Percentiles rank a stretch among this genome's conserved stretches.
Conservation (phyloP, 352 stramenopile genomes). For the Hyaloperonospora brassicae region DNA sequence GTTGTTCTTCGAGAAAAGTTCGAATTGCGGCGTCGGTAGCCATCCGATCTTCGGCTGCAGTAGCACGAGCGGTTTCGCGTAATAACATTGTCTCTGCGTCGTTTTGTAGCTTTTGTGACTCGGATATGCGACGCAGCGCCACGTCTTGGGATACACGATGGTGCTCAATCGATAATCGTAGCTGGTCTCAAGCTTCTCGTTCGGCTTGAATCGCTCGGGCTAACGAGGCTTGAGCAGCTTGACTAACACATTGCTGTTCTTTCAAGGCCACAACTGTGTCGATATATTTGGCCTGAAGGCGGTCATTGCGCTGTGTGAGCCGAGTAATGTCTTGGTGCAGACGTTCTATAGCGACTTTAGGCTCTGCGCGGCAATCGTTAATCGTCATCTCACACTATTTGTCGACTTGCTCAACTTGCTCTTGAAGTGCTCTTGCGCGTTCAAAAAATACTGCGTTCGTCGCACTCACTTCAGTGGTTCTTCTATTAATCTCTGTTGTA, state of each 20-base stretch:
- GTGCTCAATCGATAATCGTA: too few species aligned
- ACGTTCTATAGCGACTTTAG: too few species aligned
- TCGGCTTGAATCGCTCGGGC: neutral
- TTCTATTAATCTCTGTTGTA: too few species aligned
- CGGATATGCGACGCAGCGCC: neutral
- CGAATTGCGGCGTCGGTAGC: neutral
- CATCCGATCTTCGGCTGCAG: too few species aligned
- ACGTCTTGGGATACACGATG: too few species aligned
- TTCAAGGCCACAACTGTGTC: neutral
- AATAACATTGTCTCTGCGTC: neutral
- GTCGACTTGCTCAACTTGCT: too few species aligned
- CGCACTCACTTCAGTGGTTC: too few species aligned
- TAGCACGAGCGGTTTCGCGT: neutral
- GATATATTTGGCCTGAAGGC: too few species aligned
- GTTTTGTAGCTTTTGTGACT: neutral
- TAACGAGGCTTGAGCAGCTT: neutral
- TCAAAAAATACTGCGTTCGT: too few species aligned
- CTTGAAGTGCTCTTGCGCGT: too few species aligned
- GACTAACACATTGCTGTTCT: neutral
- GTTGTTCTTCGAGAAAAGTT: neutral
- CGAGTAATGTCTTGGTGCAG: too few species aligned
- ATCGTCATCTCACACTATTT: neutral
- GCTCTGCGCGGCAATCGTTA: neutral
- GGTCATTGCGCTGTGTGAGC: too few species aligned
- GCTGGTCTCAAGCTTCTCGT: neutral